Evolutionary conservation across 2,329 filamentous ascomycete genomes (phyloP).

Genomic region (Talaromyces sp.): DNA sequence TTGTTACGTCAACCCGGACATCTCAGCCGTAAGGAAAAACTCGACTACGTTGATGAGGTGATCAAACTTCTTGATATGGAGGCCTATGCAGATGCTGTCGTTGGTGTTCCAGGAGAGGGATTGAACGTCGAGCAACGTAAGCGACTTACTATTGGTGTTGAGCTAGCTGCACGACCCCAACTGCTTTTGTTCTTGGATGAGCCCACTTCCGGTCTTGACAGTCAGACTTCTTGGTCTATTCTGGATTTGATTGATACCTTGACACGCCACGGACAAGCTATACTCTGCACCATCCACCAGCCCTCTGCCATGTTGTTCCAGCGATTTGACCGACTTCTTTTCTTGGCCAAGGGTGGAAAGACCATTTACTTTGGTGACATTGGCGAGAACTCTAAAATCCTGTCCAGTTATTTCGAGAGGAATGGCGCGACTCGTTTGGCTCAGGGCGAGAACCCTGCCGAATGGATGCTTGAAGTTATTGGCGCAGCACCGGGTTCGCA

Average conservation of each 20-base stretch:
- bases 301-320: slow-evolving; percentile 95
- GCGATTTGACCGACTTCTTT: slow-evolving; percentile 67
- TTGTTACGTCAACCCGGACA: slow-evolving; percentile 77
- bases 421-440: slow-evolving; percentile 63
- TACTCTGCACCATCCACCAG: slow-evolving; percentile 97
- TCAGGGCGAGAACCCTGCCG: slow-evolving; percentile 67
- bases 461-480: slow-evolving; percentile 67
- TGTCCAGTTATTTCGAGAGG: slow-evolving; percentile 64
- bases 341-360: slow-evolving; percentile 63
- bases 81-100: slow-evolving; percentile 82
- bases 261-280: slow-evolving; percentile 82
- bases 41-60: slow-evolving; percentile 84
- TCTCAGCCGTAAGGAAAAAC: slow-evolving; percentile 71
- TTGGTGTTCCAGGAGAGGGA: slow-evolving; percentile 85
- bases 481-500: slow-evolving; percentile 63
- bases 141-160: slow-evolving; percentile 91
- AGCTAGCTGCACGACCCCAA: slow-evolving; percentile 86
- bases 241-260: slow-evolving; percentile 84
- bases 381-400: slow-evolving; percentile 56
- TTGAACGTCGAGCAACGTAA: slow-evolving; percentile 64
- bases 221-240: slow-evolving; percentile 91
- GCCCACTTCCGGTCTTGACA: slow-evolving; percentile 90
- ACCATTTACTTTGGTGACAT: slow-evolving; percentile 71
- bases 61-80: slow-evolving; percentile 90
- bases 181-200: slow-evolving; percentile 91